Base-by-base conservation (phyloP, 768 basidiomycete species). In the Boletus subparvulus region DNA sequence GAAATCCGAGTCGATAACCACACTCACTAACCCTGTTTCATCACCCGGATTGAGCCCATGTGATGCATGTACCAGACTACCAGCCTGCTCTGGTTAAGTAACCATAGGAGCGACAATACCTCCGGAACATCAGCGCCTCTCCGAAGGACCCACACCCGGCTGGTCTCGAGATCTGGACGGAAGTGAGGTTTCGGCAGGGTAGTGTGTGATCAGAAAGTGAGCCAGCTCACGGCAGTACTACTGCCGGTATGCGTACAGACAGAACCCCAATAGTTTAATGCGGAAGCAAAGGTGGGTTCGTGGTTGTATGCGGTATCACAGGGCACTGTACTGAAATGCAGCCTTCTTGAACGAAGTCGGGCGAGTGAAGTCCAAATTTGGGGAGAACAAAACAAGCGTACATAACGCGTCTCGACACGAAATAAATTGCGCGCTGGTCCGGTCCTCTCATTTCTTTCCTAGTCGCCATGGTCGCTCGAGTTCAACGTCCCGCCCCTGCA, bases 401-500 rank as follows among this genome's bases (percentile, higher is more conserved):
- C 51, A 70, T 62, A 73, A 73, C 69, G 59, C 69, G 69, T 61
- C 56, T 28, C n/a, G 28, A 55, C 60, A 32, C 56, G 59, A 50
- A 55, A 61, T 58, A 60, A 68, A 65, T 56, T 14, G 52, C 53
- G 54, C 19, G 43, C 30, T 21, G 30, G 40, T 49, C 58, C 21
- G 43, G 4, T 9, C 37, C n/a, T 44, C 14, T 55, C 47, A 21
- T 32, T 30, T n/a, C 13, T 48, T 28, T 17, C 19, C 19, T 14
- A 12, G 28, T 52, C 44, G 43, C 21, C 21, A 75, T 75, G 74
- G 67, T 71, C 17, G 85, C 82, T 59, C 76, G 82, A 47, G 81
- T 96, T 65, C 93, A 94, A 78, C 87, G 84, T 62, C 88, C 92
- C 50, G 93, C 94, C 47, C 94, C 94, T 50, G 68, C 76, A n/a